These are phyloP conservation scores for Lithocarpus polystachyus DNA, from an alignment of 306 rosid genomes.

Conservation along the genomic window DNA sequence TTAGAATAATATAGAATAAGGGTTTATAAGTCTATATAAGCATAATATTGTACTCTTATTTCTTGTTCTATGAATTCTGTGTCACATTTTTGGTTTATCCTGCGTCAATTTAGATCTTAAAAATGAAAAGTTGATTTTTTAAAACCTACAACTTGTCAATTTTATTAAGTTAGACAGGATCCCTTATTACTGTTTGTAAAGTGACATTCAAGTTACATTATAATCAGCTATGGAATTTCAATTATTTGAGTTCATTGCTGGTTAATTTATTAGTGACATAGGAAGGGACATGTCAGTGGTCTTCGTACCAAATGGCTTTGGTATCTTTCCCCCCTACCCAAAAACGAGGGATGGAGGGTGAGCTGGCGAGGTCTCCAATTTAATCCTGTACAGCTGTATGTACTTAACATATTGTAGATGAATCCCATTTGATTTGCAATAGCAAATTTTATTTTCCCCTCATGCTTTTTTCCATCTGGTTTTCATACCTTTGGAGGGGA, in stretches of 20 bases:
- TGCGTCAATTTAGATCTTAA: neutral
- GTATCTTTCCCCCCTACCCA: neutral
- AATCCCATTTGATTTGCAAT: slow-evolving; percentile 7
- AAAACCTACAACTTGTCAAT: neutral
- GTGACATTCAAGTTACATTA: neutral
- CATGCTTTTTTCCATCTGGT: neutral
- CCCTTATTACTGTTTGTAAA: neutral
- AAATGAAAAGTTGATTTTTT: neutral
- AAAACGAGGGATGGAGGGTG: neutral
- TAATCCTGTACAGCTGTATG: neutral
- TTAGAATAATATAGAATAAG: too few relatives aligned
- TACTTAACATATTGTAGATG: neutral
- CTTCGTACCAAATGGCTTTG: neutral
- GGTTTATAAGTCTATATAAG: too few relatives aligned
- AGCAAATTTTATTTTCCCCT: neutral
- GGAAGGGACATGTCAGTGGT: neutral
- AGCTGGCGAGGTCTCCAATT: neutral
- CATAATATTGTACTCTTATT: too few relatives aligned
- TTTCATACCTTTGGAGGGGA: neutral
- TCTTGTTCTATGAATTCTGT: too few relatives aligned
- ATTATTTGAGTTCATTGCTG: neutral
- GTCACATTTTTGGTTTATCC: too few relatives aligned
- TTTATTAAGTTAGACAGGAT: neutral
- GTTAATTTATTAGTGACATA: neutral
- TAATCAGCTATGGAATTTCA: neutral